A percentile compares a stretch with the other conserved stretches of the same genome.
These are phyloP conservation scores for Panellus pusillus DNA, from an alignment of 768 basidiomycete genomes.

Conservation along the genomic window DNA sequence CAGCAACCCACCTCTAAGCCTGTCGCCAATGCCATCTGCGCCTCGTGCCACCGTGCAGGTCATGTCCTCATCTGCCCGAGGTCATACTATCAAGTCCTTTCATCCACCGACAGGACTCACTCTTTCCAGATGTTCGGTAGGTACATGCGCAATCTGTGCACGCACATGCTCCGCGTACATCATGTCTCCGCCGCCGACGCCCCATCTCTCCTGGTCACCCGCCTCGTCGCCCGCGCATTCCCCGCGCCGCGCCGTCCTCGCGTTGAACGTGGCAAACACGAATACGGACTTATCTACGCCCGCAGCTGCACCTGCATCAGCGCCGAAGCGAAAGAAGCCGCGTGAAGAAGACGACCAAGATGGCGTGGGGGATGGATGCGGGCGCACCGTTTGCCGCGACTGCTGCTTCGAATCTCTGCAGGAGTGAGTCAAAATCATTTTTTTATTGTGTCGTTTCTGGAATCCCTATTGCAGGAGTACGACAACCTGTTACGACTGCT, in stretches of 20 bases:
- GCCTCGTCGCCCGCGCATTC: slow-evolving; percentile 33
- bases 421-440: slow-evolving; percentile 28
- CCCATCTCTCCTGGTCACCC: slow-evolving; percentile 39
- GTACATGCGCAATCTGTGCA: slow-evolving; percentile 45
- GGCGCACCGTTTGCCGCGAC: slow-evolving; percentile 41
- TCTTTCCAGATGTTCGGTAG: slow-evolving; percentile 13
- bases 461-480: slow-evolving; percentile 29
- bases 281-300: slow-evolving; percentile 6
- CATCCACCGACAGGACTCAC: neutral
- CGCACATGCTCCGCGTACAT: slow-evolving; percentile 41
- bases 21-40: slow-evolving; percentile 10
- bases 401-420: slow-evolving; percentile 45
- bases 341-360: slow-evolving; percentile 21
- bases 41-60: slow-evolving; percentile 22
- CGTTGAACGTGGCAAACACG: slow-evolving; percentile 24
- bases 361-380: slow-evolving; percentile 34
- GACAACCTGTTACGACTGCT: slow-evolving; percentile 42
- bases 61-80: slow-evolving; percentile 13
- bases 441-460: neutral
- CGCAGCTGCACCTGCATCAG: neutral
- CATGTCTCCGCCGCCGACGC: slow-evolving; percentile 38
- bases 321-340: slow-evolving; percentile 29
- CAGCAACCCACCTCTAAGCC: neutral
- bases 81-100: neutral
- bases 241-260: slow-evolving; percentile 30